These are phyloP conservation scores for Fusarium irregulare DNA, from an alignment of 2,329 filamentous ascomycete species.

Conservation along the genomic window DNA sequence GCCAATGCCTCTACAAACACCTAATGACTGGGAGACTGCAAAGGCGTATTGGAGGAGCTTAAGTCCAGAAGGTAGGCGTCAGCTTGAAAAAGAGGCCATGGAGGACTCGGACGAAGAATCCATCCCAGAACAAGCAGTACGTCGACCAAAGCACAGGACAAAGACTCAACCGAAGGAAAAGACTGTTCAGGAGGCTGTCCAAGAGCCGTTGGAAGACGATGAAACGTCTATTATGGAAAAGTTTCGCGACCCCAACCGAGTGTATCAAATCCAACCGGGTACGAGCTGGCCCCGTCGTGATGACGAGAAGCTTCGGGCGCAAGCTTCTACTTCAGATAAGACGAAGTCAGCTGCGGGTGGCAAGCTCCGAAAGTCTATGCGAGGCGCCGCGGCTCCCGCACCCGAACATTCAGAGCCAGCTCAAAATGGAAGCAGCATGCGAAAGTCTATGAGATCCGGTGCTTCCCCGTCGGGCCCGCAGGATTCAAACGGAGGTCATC, in stretches of 20 bases:
- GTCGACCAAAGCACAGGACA: conserved; percentile 30
- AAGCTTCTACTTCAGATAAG: neutral
- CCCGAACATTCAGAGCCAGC: conserved; percentile 14
- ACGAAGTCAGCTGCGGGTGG: conserved; percentile 4
- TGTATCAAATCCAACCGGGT: conserved; percentile 56
- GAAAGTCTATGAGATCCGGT: conserved; percentile 50
- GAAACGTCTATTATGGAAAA: conserved; percentile 22
- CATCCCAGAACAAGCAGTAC: conserved; percentile 48
- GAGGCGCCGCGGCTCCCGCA: conserved; percentile 47
- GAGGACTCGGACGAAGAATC: conserved; percentile 64
- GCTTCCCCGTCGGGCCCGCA: conserved; percentile 12
- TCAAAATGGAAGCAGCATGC: conserved; percentile 47
- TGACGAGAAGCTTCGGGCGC: conserved; percentile 14
- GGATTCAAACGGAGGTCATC: conserved; percentile 21
- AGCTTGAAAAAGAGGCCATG: conserved; percentile 68
- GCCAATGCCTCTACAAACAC: conserved; percentile 13
- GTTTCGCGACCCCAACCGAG: conserved; percentile 37
- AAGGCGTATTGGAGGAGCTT: conserved; percentile 78
- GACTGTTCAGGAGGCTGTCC: conserved; percentile 11
- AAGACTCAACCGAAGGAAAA: conserved; percentile 55
- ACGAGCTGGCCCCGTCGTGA: conserved; percentile 45
- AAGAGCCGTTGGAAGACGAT: conserved; percentile 13
- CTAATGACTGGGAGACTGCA: conserved; percentile 73
- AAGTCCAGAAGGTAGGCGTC: conserved; percentile 69
- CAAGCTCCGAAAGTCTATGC: conserved; percentile 62